A percentile compares a stretch with the other conserved stretches of the same genome.
phyloP scores from a whole-genome alignment of 208 protist genomes.

The Trypanosoma scelopori region DNA sequence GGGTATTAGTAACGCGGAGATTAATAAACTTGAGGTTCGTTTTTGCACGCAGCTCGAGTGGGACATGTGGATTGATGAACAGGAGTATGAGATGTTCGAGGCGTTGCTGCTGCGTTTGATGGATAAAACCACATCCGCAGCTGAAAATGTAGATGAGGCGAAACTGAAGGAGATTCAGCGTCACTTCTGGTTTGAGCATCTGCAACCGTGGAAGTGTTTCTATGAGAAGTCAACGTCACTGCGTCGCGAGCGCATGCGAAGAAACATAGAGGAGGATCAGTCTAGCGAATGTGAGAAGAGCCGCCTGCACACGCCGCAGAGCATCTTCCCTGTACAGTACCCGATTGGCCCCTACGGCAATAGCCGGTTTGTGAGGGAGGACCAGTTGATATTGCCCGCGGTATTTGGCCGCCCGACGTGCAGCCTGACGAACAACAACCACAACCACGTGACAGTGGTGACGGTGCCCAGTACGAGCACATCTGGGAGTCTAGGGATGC shows the following conservation, averaged over 20 bases:
- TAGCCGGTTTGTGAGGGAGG: not conserved
- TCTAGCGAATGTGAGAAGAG: not conserved
- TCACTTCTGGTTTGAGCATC: slow-evolving; percentile 4
- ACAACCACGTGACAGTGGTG: not conserved
- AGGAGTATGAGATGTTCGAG: slow-evolving; percentile 53
- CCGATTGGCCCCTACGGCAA: too few relatives aligned
- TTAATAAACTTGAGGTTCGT: slow-evolving; percentile 91
- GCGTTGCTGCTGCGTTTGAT: slow-evolving; percentile 33
- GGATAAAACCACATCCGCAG: not conserved
- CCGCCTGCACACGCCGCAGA: too few relatives aligned
- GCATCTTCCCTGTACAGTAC: too few relatives aligned
- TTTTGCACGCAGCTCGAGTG: slow-evolving; percentile 83
- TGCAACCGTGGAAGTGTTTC: slow-evolving; percentile 13
- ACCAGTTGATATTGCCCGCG: not conserved
- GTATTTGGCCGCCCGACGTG: not conserved
- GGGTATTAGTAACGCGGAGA: slow-evolving; percentile 78
- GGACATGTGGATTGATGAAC: slow-evolving; percentile 62
- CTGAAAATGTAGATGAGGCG: slow-evolving; percentile 5
- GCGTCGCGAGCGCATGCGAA: slow-evolving; percentile 1
- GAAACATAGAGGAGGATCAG: not conserved
- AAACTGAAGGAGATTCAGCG: not conserved
- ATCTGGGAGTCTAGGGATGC: not conserved
- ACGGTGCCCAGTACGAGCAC: too few relatives aligned
- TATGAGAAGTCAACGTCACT: slow-evolving; percentile 5
- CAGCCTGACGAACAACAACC: not conserved